Evolutionary conservation across 2,329 filamentous ascomycete species (phyloP).

Genomic region (Xylaria sp.): DNA sequence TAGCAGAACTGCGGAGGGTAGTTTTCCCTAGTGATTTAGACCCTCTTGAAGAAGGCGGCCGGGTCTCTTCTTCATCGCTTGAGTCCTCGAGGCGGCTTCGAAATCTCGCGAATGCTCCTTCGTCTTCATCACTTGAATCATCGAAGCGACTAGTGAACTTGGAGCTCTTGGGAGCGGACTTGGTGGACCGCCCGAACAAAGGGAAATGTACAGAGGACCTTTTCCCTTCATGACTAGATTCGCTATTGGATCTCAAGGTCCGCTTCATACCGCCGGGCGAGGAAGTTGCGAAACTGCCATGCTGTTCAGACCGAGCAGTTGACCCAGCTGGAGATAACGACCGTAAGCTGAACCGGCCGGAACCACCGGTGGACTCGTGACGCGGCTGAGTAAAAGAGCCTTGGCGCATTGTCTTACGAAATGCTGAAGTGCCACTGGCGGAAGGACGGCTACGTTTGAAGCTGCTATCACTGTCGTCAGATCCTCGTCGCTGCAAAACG

Average conservation of each 20-base stretch:
- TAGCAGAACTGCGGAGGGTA: constrained; percentile 48
- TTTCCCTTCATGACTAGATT: constrained; percentile 52
- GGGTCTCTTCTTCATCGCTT: constrained; percentile 70
- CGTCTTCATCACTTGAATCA: constrained; percentile 72
- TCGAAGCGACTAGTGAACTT: constrained; percentile 62
- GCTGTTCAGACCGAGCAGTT: constrained; percentile 58
- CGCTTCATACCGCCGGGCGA: constrained; percentile 56
- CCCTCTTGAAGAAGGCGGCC: constrained; percentile 49
- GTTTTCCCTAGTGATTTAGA: constrained; percentile 43
- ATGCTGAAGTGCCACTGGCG: constrained; percentile 63
- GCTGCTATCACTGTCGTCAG: constrained; percentile 81
- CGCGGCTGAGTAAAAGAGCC: constrained; percentile 52
- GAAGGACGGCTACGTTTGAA: constrained; percentile 74
- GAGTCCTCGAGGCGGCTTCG: constrained; percentile 76
- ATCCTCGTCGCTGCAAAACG: constrained; percentile 63
- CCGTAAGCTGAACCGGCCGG: constrained; percentile 76
- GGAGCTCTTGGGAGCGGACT: constrained; percentile 43
- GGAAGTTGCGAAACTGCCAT: constrained; percentile 55
- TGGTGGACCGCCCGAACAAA: constrained; percentile 56
- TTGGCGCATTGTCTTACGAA: constrained; percentile 79
- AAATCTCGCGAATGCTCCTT: constrained; percentile 53
- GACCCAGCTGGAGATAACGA: constrained; percentile 75
- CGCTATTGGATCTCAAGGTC: constrained; percentile 56
- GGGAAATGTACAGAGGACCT: constrained; percentile 55
- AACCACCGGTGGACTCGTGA: constrained; percentile 54